Evolutionary conservation across 768 basidiomycete genomes (phyloP).

Genomic region (Gloeophyllum trabeum): DNA sequence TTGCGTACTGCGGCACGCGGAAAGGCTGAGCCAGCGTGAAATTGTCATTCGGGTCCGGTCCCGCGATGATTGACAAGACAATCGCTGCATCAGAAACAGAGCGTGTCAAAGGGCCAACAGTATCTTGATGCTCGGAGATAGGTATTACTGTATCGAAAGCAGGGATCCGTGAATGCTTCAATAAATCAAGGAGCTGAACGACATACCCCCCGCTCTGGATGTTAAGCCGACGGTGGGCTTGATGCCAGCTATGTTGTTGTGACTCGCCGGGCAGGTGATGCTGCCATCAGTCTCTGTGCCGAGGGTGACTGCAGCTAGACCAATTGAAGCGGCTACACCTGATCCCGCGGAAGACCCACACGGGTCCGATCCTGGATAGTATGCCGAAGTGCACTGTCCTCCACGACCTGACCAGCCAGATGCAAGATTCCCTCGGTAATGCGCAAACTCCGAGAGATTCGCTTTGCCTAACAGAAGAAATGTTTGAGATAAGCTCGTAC

Average conservation of each 20-base stretch:
- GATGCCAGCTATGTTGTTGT: conserved; percentile 47
- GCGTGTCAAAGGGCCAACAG: conserved; percentile 45
- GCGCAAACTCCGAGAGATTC: conserved; percentile 43
- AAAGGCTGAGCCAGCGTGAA: conserved; percentile 33
- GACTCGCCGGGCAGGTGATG: conserved; percentile 37
- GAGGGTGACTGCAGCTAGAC: conserved; percentile 31
- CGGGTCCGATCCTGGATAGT: conserved; percentile 38
- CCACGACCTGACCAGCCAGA: conserved; percentile 49
- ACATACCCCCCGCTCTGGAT: conserved; percentile 42
- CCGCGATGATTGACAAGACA: conserved; percentile 43
- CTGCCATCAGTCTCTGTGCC: conserved; percentile 42
- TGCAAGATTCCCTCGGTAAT: conserved; percentile 31
- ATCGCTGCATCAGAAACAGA: conserved; percentile 43
- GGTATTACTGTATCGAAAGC: conserved; percentile 32
- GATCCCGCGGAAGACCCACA: conserved; percentile 52
- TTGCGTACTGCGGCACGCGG: neutral
- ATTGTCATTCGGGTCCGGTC: conserved; percentile 41
- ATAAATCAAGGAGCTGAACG: neutral
- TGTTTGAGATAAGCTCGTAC: neutral
- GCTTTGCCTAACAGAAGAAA: conserved; percentile 32
- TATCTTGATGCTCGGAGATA: conserved; percentile 47
- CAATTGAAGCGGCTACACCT: conserved; percentile 39
- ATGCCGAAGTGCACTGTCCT: conserved; percentile 39
- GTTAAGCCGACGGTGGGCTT: conserved; percentile 52
- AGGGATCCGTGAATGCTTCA: neutral